Base-by-base conservation (phyloP, 2,329 filamentous ascomycete species). In the Chaetoscypha palmicola region DNA sequence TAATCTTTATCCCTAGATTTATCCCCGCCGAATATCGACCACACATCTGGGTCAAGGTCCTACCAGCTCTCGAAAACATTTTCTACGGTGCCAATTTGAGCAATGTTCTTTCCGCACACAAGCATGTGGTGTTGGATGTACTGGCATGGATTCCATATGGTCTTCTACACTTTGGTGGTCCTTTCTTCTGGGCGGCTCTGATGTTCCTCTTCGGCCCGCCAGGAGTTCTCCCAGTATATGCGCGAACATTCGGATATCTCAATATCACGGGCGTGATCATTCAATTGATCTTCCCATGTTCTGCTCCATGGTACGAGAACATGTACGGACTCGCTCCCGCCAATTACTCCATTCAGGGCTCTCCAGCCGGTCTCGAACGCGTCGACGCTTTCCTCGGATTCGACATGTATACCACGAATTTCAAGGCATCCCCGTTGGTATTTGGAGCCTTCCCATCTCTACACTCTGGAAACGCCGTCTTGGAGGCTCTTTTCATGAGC, bases 281-380 rank as follows among this genome's bases (percentile, higher is more conserved):
- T 53, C 90, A 96, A 68, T 74, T 96, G 42, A 66, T 89, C 50
- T 94, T 96, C 67, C 91, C 91, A 1, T 96, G 91, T 71, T 92
- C 90, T 19, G 87, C 91, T 20, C 91, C 91, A 1, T 97, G 91
- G 91, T 97, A 96, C 61, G 91, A 96, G 72, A 94, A 92, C 65
- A 74, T 86, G 58, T 88, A 95, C 64, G 91, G 91, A 12, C 71
- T 96, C 40, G 87, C 87, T 22, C 90, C 91, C 2, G 91, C 91
- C 38, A 88, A 92, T 58, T 96, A 96, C 67, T 86, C 85, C 36
- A 94, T 97, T 74, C 73, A 78, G 34, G 91, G 91, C 38, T 91
- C 87, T 35, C 89, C 91, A 1, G 91, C 90, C 10, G 91, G 91
- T 40, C 76, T 97, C 49, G 86, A 85, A 49, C 84, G 89, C 17